Base-by-base conservation (phyloP, 805 yeast species). In the Blastobotrys peoriensis region DNA sequence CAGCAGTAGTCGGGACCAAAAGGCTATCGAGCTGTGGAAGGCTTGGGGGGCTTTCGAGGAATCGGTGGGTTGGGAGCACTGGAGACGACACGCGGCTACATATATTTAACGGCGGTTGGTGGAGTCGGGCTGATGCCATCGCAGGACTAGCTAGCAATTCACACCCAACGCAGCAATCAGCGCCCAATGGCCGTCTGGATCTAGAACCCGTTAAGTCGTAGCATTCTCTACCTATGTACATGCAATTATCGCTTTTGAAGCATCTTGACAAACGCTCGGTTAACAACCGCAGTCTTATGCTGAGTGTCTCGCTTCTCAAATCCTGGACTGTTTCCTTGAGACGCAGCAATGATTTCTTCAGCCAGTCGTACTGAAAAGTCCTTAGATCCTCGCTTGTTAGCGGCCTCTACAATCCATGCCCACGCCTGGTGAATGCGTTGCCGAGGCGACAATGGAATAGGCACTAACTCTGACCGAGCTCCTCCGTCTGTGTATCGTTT, bases 351-450 rank as follows among this genome's bases (percentile, higher is more conserved):
- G 47, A 93, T 76, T 66, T 93, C 98, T 66, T 93, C 98, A 33
- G 89, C 88, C 38, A 93, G 71, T 58, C 98, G 77, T 33, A 93
- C 97, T 1, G 94, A 71, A 57, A 84, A 84, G 57, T 85, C 93
- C 46, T 79, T 77, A 15, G 89, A 80, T 38, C 79, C 81, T 63
- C 95, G 81, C 58, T 83, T 81, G 48, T 79, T 75, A 34, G 94
- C 77, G 17, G 94, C 87, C 48, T 86, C 96, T 44, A 88, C 65
- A 40, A 93, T 83, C 98, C 98, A 93, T 52, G 71, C 66, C 72
- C 94, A 85, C 2, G 98, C 96, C 58, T 77, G 78, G 65, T 96
- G 78, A 55, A 78, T 71, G 64, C 98, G 76, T 66, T 88, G 95
- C 66, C 87, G 80, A 57, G 78, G 79, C 40, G 77, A 79, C 57